Evolutionary conservation across 495 filamentous ascomycete species (phyloP).

Genomic region (Talaromyces liani): DNA sequence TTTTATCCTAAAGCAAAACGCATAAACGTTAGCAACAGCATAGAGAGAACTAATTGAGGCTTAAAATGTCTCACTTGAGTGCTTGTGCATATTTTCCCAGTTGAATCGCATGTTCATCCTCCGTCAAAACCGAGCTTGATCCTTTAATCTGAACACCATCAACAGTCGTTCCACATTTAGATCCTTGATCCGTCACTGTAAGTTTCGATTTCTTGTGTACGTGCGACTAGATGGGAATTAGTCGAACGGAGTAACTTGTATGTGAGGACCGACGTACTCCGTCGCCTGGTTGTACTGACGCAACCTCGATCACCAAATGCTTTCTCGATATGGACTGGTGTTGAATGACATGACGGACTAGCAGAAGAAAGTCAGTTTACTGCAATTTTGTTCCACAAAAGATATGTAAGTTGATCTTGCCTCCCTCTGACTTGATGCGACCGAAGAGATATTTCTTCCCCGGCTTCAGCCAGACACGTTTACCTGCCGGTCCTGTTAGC

Average conservation of each 20-base stretch:
- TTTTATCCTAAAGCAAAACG: conserved; percentile 47
- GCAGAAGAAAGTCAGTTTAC: conserved; percentile 7
- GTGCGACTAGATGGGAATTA: conserved; percentile 26
- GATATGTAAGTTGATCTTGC: conserved; percentile 12
- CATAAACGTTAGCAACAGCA: neutral
- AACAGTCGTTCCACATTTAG: conserved; percentile 72
- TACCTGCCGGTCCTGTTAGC: conserved; percentile 38
- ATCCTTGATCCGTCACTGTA: conserved; percentile 59
- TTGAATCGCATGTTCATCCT: conserved; percentile 55
- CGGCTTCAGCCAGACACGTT: conserved; percentile 73
- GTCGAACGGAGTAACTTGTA: conserved; percentile 1
- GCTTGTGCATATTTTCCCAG: conserved; percentile 55
- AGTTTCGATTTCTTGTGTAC: conserved; percentile 56
- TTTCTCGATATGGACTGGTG: conserved; percentile 81
- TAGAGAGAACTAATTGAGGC: neutral
- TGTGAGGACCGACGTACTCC: conserved; percentile 45
- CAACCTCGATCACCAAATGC: conserved; percentile 74
- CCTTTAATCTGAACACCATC: conserved; percentile 63
- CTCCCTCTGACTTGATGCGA: conserved; percentile 46
- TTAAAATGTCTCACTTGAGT: conserved; percentile 31
- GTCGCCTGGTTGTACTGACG: conserved; percentile 55
- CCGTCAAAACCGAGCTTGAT: conserved; percentile 40
- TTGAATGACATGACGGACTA: conserved; percentile 51
- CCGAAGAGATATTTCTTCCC: conserved; percentile 79
- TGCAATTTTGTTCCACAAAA: too few species aligned